Base-by-base conservation (phyloP, 441 rosid genomes). In the Gossypium gossypioides region DNA sequence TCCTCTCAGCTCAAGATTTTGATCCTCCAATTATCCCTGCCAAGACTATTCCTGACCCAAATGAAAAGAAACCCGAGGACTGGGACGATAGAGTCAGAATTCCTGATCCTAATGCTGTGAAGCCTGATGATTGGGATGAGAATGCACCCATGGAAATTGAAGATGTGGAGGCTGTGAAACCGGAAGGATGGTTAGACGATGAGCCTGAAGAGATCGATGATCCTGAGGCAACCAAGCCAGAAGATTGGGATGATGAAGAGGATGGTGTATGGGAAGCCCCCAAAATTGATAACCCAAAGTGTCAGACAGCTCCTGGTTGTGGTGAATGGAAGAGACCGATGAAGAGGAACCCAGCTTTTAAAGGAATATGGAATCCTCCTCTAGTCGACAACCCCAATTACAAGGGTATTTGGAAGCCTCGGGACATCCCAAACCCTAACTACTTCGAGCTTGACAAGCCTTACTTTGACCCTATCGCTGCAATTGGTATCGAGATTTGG, bases 101-200 rank as follows among this genome's bases (percentile, higher is more conserved):
- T 73, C 96, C 96, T 3, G 99, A 94, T 62, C 86, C 96, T 22
- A 76, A 71, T 77, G 97, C 94, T 0, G 85, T 76, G 51, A 92
- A 94, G 85, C 97, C 99, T 24, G 97, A 92, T 0, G 99, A 92
- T 75, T 94, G 99, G 99, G 99, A 94, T 69, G 99, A 94, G 87
- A 86, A 90, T 76, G 97, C 97, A 18, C 93, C 99, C 0, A 80
- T 92, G 88, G 94, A 92, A 75, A 87, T 94, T 46, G 89, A 75
- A 74, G 99, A 94, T 75, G 91, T 83, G 74, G 97, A 92, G 0
- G 97, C 99, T 68, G 91, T 79, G 80, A 92, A 94, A 85, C 99
- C 99, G 0, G 93, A 90, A 78, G 99, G 97, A 67, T 94, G 97
- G 99, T 77, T 94, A 61, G 97, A 92, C 58, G 94, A 92, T 32